These are phyloP conservation scores for Atkinsonella hypoxylon DNA, from an alignment of 2,329 filamentous ascomycete genomes.

Conservation along the genomic window DNA sequence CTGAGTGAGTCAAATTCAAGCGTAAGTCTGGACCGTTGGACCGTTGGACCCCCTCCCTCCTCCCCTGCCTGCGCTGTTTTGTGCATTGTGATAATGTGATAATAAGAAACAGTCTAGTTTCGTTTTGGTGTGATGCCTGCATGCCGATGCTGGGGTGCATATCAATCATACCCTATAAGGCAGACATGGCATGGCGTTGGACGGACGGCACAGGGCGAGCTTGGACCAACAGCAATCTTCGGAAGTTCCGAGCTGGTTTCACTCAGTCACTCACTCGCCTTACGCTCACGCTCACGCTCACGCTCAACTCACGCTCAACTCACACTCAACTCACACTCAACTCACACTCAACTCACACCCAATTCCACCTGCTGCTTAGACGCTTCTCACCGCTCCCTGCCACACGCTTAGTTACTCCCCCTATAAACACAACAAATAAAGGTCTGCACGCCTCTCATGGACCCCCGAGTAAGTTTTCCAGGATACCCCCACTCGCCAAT, in stretches of 20 bases:
- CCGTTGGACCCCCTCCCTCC: background rate
- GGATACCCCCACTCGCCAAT: background rate
- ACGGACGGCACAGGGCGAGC: background rate
- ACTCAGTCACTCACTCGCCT: too few species aligned
- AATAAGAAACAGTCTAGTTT: too few species aligned
- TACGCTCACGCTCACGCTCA: too few species aligned
- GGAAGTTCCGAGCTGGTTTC: background rate
- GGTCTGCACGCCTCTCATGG: constrained; percentile 11
- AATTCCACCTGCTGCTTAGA: background rate
- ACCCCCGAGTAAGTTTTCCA: constrained; percentile 15
- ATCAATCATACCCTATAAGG: too few species aligned
- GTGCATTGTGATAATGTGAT: too few species aligned
- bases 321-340: background rate
- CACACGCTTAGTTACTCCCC: background rate
- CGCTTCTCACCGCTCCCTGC: background rate
- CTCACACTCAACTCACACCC: background rate
- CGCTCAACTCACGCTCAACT: background rate
- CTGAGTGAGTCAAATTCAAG: background rate
- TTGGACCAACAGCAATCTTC: background rate
- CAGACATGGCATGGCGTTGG: background rate
- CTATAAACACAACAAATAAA: background rate
- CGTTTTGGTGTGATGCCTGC: background rate
- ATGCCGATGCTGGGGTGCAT: background rate
- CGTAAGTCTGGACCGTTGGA: background rate
- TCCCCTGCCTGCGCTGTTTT: too few species aligned